Evolutionary conservation across 441 rosid species (phyloP), one percentile per base, ranked within the genome.

Genomic region (Mallotus japonicus): DNA sequence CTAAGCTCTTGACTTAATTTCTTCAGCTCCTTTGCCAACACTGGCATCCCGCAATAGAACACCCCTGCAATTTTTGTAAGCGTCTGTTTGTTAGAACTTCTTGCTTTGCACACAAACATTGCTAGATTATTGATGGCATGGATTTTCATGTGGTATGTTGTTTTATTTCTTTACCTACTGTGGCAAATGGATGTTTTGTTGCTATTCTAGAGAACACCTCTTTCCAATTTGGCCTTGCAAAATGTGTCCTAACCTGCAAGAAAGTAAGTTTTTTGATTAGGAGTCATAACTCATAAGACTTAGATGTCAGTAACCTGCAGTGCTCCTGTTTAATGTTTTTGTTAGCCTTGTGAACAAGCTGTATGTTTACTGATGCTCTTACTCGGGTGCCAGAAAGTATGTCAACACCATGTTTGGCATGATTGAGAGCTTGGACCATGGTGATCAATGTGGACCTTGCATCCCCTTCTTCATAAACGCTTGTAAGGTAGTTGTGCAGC

Each of bases 401-500:
- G 85, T 95, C 99, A 58, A 93, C 93, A 17, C 99, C 98, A 73
- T 93, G 90, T 75, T 95, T 95, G 70, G 99, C 99, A 83, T 95
- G 98, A 72, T 87, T 90, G 64, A 93, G 87, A 78, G 99, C 98
- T 78, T 95, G 99, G 59, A 95, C 97, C 99, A 95, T 90, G 61
- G 96, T 91, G 70, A 93, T 93, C 75, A 95, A 81, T 42, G 98
- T 88, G 81, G 99, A 95, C 74, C 97, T 89, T 56, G 99, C 99
- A 79, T 95, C 98, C 2, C 97, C 97, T 79, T 95, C 99, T 82
- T 95, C 99, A 69, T 95, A 95, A 49, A 95, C 98, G 67, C 97
- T 95, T 19, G 99, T 95, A 15, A 93, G 95, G 81, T 93, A 88
- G 85, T 93, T 95, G 81, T 93, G 99, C 81, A 95, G 78, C 82